Evolutionary conservation across 2,329 filamentous ascomycete genomes (phyloP).

Genomic region (Drechslerella stenobrocha): DNA sequence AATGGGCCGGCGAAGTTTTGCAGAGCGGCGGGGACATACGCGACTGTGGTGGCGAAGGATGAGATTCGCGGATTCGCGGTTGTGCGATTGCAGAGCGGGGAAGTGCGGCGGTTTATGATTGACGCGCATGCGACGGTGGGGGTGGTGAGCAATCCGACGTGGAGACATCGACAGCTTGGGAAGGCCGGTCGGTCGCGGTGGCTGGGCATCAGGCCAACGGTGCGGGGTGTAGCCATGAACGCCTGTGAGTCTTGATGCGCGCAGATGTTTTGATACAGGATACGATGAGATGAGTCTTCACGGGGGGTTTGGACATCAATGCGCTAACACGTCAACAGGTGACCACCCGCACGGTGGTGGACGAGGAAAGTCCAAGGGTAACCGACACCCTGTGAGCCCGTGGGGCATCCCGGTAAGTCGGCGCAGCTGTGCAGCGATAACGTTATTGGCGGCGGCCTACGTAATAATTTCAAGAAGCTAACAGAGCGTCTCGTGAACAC

Average conservation of each 20-base stretch:
- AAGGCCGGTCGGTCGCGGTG: conserved; percentile 93
- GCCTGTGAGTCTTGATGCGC: conserved; percentile 77
- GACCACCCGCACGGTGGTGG: conserved; percentile 99
- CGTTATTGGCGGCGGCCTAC: no score
- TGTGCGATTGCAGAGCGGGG: conserved; percentile 86
- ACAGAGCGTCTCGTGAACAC: conserved; percentile 17
- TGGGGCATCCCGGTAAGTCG: conserved; percentile 92
- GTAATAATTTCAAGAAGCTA: no score
- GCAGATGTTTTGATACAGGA: background rate
- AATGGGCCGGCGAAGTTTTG: conserved; percentile 84
- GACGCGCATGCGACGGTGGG: conserved; percentile 95
- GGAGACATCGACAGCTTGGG: conserved; percentile 86
- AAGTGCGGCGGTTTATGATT: conserved; percentile 83
- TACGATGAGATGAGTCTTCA: background rate
- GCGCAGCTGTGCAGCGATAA: no score
- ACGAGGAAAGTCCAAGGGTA: conserved; percentile 99
- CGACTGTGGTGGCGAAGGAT: conserved; percentile 84
- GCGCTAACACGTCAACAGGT: conserved; percentile 58
- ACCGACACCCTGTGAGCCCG: conserved; percentile 88
- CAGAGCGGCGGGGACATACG: conserved; percentile 89
- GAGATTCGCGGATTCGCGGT: conserved; percentile 75
- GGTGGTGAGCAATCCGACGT: conserved; percentile 87
- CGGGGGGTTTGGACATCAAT: no score
- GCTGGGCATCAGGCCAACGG: conserved; percentile 91
- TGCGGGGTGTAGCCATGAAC: conserved; percentile 98